A percentile compares a stretch with the other conserved stretches of the same genome.
These are phyloP conservation scores for Venturia asperata DNA, from an alignment of 2,329 filamentous ascomycete genomes.

Conservation along the genomic window DNA sequence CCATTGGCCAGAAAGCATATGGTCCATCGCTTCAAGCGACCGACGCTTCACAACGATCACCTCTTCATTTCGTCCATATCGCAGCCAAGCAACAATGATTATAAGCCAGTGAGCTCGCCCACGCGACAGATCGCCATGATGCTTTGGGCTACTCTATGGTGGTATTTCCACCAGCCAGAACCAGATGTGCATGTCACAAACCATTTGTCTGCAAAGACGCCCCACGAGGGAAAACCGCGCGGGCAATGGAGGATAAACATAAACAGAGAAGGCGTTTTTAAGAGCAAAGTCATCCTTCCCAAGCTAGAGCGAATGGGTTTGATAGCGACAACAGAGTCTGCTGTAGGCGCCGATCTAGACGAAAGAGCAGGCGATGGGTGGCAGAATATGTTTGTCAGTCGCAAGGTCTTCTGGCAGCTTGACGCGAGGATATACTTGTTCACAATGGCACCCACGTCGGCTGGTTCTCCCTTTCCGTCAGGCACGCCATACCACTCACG, in stretches of 20 bases:
- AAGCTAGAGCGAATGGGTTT: slow-evolving; percentile 93
- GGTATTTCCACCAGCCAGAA: slow-evolving; percentile 89
- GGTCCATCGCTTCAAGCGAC: slow-evolving; percentile 60
- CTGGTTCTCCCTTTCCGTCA: slow-evolving; percentile 41
- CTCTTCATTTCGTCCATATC: slow-evolving; percentile 91
- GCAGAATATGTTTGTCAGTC: slow-evolving; percentile 74
- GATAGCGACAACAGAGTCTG: slow-evolving; percentile 66
- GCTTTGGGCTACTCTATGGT: slow-evolving; percentile 89
- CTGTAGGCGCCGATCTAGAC: slow-evolving; percentile 59
- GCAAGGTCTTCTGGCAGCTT: slow-evolving; percentile 84
- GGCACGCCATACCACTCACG: slow-evolving; percentile 46
- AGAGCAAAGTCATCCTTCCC: slow-evolving; percentile 72
- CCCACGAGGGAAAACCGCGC: slow-evolving; percentile 60
- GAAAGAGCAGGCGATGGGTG: slow-evolving; percentile 60
- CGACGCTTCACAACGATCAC: slow-evolving; percentile 71
- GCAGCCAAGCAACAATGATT: slow-evolving; percentile 71
- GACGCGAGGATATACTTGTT: slow-evolving; percentile 84
- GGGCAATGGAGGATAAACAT: slow-evolving; percentile 85
- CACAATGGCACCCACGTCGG: slow-evolving; percentile 55
- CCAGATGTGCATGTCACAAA: slow-evolving; percentile 60
- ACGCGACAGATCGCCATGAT: slow-evolving; percentile 93
- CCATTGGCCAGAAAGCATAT: slow-evolving; percentile 9
- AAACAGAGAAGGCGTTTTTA: slow-evolving; percentile 79
- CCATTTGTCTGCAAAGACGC: slow-evolving; percentile 57
- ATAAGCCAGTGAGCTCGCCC: slow-evolving; percentile 70